Evolutionary conservation across 2,329 filamentous ascomycete genomes (phyloP), one percentile per base, ranked within the genome.

Genomic region (Fusarium sp.): DNA sequence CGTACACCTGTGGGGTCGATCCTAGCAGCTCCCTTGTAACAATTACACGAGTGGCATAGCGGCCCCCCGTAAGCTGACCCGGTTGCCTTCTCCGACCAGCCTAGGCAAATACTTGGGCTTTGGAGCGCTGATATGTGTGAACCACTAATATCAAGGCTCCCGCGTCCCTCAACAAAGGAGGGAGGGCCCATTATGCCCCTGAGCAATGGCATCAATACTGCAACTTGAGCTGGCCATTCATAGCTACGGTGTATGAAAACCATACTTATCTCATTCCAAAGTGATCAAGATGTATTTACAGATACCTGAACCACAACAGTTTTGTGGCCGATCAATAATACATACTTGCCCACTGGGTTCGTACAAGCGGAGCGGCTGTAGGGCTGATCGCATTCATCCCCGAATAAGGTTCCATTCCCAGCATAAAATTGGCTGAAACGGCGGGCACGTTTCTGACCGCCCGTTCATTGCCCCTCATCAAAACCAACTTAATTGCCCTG

Each of bases 1-100:
- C 36, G 44, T 65, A 65, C 60, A 36, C 22, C 49, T 61, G 62
- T 66, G 63, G 63, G 56, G 63, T 67, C 50, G 31, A 59, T 51
- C 56, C 55, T 45, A 39, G 50, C 34, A 62, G 40, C 62, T 70
- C 66, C 66, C 67, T 67, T 69, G 52, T 33, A 52, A 47, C 36
- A 57, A 57, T 46, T 55, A 58, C 22, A 53, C 66, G 34, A 69
- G 57, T 51, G 58, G 62, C 61, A 65, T 66, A 61, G 62, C 45
- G 60, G 39, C 24, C 57, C 50, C 50, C 51, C 58, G 53, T 58
- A 70, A 70, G 62, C 66, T 69, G 58, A 62, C 66, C 53, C n/a
- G 22, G 57, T 15, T 45, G 34, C 39, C 65, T 65, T 21, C 46
- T 69, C 53, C 43, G 46, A 68, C 24, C n/a, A 31, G 62, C 31